phyloP scores from a whole-genome alignment of 805 yeast species.

The Kockiozyma suomiensis region DNA sequence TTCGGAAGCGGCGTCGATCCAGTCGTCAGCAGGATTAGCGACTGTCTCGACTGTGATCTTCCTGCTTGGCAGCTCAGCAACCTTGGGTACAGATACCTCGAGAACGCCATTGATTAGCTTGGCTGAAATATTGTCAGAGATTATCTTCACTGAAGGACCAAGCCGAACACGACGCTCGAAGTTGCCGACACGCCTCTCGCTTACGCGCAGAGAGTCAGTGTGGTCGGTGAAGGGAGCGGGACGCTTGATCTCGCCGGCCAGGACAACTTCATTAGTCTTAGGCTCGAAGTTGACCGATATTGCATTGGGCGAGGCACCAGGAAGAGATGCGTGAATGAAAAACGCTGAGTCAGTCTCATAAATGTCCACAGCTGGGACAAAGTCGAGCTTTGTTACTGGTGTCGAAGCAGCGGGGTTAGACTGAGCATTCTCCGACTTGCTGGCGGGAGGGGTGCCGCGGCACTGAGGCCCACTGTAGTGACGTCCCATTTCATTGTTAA shows the following conservation, averaged over 20 bases:
- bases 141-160: constrained; percentile 47
- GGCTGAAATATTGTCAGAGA: constrained; percentile 51
- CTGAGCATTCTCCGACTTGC: background rate
- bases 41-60: constrained; percentile 30
- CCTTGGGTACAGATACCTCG: constrained; percentile 49
- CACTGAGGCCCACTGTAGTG: constrained; percentile 6
- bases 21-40: constrained; percentile 23
- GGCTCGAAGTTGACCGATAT: constrained; percentile 53
- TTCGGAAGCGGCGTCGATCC: constrained; percentile 27
- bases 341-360: constrained; percentile 49
- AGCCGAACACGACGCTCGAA: constrained; percentile 50
- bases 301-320: constrained; percentile 47
- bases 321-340: constrained; percentile 50
- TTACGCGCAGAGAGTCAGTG: constrained; percentile 38
- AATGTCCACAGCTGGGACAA: constrained; percentile 52
- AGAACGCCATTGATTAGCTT: constrained; percentile 51
- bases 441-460: constrained; percentile 7
- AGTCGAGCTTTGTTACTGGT: constrained; percentile 1
- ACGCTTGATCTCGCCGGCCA: constrained; percentile 47
- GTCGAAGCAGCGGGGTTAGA: background rate
- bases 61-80: constrained; percentile 16
- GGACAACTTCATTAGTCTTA: constrained; percentile 48
- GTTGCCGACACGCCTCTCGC: constrained; percentile 46
- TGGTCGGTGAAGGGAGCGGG: constrained; percentile 30
- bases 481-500: constrained; percentile 16